These are phyloP conservation scores for Geotrichum histeridarum DNA, from an alignment of 1,139 yeast genomes.

Conservation along the genomic window DNA sequence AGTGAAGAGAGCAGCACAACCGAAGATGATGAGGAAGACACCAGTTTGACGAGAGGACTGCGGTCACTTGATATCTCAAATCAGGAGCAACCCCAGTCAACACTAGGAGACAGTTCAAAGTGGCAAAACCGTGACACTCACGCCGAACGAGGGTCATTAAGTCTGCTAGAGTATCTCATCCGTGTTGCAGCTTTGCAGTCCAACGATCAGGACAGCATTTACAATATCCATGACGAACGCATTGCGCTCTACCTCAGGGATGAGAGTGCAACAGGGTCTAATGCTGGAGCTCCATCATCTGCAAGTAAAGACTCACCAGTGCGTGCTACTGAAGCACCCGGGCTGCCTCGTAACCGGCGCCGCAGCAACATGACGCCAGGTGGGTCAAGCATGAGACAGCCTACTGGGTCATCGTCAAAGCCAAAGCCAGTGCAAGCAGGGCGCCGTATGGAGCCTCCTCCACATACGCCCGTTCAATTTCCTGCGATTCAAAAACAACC, in stretches of 20 bases:
- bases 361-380: slow-evolving; percentile 1
- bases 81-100: no score
- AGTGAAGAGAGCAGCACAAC: slow-evolving; percentile 23
- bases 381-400: neutral
- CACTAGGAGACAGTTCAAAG: neutral
- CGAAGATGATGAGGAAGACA: slow-evolving; percentile 24
- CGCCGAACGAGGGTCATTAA: slow-evolving; percentile 38
- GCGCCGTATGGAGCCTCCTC: neutral
- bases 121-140: neutral
- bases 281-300: slow-evolving; percentile 11
- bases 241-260: slow-evolving; percentile 59
- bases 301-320: slow-evolving; percentile 7
- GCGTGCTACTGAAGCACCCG: slow-evolving; percentile 1
- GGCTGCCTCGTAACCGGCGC: slow-evolving; percentile 4
- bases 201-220: slow-evolving; percentile 52
- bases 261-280: slow-evolving; percentile 35
- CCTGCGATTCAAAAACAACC: neutral
- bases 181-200: slow-evolving; percentile 60
- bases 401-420: neutral
- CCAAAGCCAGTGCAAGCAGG: no score
- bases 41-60: neutral
- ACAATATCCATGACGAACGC: slow-evolving; percentile 62
- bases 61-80: neutral
- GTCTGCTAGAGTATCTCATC: slow-evolving; percentile 61
- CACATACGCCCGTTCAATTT: neutral